Percentiles rank a stretch among this genome's conserved stretches.
These are phyloP conservation scores for Colletotrichum horii DNA, from an alignment of 2,329 filamentous ascomycete genomes.

Conservation along the genomic window DNA sequence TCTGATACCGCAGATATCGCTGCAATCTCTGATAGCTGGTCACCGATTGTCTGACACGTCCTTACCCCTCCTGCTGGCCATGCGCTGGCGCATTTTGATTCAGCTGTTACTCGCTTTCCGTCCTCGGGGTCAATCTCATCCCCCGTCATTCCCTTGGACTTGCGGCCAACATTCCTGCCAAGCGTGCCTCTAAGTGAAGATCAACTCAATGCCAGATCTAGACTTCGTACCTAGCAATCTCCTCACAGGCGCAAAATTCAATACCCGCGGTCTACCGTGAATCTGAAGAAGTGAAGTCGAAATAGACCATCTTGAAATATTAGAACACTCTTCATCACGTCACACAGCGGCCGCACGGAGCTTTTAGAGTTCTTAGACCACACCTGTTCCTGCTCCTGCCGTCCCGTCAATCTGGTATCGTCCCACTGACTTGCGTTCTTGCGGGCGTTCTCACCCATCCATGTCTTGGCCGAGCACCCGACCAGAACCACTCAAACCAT, in stretches of 20 bases:
- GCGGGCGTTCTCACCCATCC: constrained; percentile 16
- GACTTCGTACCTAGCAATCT: not conserved
- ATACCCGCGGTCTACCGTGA: not conserved
- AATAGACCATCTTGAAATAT: not conserved
- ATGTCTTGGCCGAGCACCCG: not conserved
- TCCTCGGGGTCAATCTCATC: not conserved
- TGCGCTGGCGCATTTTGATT: not conserved
- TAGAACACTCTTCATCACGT: not conserved
- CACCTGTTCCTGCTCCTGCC: not conserved
- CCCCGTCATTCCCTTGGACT: not conserved
- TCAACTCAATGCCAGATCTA: not conserved
- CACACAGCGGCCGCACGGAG: not conserved
- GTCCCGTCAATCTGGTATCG: not conserved
- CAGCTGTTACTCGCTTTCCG: not conserved
- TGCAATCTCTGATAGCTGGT: not conserved
- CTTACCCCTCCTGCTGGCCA: not conserved
- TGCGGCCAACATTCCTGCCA: not conserved
- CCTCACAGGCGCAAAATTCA: not conserved
- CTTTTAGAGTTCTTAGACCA: not conserved
- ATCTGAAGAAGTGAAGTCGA: not conserved
- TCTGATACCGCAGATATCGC: not conserved
- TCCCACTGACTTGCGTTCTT: constrained; percentile 16
- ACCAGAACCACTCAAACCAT: not conserved
- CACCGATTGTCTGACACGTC: not conserved
- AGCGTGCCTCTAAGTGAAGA: not conserved